A percentile compares a stretch with the other conserved stretches of the same genome.
Conservation (phyloP, 1,139 yeast species). For the Chernovozyma sophiae-reginae region DNA sequence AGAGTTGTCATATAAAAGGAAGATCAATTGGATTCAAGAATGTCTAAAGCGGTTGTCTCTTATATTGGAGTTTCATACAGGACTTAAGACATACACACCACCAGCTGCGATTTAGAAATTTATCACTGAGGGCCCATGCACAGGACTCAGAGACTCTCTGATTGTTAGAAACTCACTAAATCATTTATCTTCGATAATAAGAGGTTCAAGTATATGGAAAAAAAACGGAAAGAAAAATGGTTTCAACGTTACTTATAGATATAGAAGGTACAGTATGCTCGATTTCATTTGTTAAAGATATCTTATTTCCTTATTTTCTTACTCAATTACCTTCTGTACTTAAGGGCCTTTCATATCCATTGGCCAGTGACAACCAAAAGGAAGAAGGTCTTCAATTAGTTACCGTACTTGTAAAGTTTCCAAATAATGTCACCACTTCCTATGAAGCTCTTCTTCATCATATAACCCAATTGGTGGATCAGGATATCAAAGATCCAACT, state of each 20-base stretch:
- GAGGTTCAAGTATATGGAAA: no score
- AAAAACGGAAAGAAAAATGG: no score
- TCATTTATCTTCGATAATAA: no score
- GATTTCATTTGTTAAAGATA: slow-evolving; percentile 78
- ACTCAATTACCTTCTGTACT: slow-evolving; percentile 23
- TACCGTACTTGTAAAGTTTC: slow-evolving; percentile 42
- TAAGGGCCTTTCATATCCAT: slow-evolving; percentile 30
- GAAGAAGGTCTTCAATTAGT: slow-evolving; percentile 15
- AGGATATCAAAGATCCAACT: slow-evolving; percentile 74
- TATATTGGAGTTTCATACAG: no score
- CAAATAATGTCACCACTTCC: slow-evolving; percentile 23
- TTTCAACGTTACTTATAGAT: slow-evolving; percentile 38
- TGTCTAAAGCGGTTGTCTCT: no score
- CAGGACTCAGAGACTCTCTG: no score
- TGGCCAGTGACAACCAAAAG: slow-evolving; percentile 13
- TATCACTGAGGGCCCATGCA: no score
- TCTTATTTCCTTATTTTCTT: slow-evolving; percentile 52
- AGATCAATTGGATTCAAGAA: no score
- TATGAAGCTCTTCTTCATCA: slow-evolving; percentile 34
- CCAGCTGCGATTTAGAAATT: no score
- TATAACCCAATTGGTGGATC: slow-evolving; percentile 52
- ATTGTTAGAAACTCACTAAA: no score
- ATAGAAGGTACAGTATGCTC: slow-evolving; percentile 95
- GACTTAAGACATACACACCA: no score
- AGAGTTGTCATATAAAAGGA: no score